Conservation (phyloP, 768 basidiomycete species). For the Hebeloma cylindrosporum region DNA sequence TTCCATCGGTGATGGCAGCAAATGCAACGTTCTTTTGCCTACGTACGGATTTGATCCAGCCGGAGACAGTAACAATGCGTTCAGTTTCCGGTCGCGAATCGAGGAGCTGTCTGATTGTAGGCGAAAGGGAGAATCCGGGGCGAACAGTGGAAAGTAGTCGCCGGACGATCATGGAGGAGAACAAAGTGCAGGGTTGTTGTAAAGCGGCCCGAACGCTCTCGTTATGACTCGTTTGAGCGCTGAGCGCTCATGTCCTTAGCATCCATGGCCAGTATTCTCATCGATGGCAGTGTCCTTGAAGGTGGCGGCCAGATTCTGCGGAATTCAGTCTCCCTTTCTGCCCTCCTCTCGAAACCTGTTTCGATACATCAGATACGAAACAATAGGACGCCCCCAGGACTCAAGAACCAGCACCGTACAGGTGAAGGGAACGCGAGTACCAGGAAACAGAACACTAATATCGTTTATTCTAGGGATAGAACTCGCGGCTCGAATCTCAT, state of each 20-base stretch:
- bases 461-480: constrained; percentile 49
- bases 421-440: too few species aligned
- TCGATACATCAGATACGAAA: constrained; percentile 60
- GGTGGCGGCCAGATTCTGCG: constrained; percentile 76
- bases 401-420: constrained; percentile 72
- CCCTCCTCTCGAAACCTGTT: constrained; percentile 60
- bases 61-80: constrained; percentile 51
- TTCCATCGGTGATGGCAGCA: constrained; percentile 81
- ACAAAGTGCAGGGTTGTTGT: not conserved
- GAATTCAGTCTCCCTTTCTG: constrained; percentile 66
- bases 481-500: constrained; percentile 61
- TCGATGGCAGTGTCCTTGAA: constrained; percentile 53
- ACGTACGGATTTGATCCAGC: constrained; percentile 85
- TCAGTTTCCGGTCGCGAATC: constrained; percentile 7
- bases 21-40: constrained; percentile 90
- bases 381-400: constrained; percentile 58
- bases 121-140: constrained; percentile 26
- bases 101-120: constrained; percentile 33
- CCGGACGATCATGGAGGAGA: constrained; percentile 22
- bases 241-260: constrained; percentile 16
- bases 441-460: not conserved
- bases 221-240: not conserved
- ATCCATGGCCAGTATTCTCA: constrained; percentile 27
- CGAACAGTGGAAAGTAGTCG: constrained; percentile 21
- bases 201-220: constrained; percentile 3